phyloP scores from a whole-genome alignment of 2,329 filamentous ascomycete genomes.

The Pseudogymnoascus sp. region DNA sequence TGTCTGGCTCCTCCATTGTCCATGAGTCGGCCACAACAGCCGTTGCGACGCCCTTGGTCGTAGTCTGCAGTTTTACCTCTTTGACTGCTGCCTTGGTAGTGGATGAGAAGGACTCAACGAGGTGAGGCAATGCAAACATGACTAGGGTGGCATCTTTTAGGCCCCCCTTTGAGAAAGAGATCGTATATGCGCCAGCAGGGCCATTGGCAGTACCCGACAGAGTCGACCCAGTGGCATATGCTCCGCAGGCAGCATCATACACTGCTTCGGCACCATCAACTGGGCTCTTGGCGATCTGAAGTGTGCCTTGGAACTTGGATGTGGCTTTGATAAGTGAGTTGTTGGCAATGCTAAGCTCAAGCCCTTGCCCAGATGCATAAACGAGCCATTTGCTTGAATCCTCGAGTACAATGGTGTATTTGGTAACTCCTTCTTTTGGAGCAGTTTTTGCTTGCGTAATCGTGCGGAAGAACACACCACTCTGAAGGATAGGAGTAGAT shows the following conservation, averaged over 20 bases:
- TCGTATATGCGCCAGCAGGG: slow-evolving; percentile 60
- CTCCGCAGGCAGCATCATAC: slow-evolving; percentile 69
- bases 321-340: slow-evolving; percentile 59
- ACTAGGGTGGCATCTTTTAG: slow-evolving; percentile 53
- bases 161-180: slow-evolving; percentile 68
- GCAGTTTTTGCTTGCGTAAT: slow-evolving; percentile 52
- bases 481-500: slow-evolving; percentile 65
- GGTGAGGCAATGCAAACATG: slow-evolving; percentile 87
- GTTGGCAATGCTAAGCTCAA: slow-evolving; percentile 62
- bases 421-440: slow-evolving; percentile 59
- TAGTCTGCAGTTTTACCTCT: slow-evolving; percentile 61
- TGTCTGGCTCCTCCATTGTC: slow-evolving; percentile 67
- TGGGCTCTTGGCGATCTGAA: slow-evolving; percentile 79
- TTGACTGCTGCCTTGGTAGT: slow-evolving; percentile 43
- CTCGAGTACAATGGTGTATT: slow-evolving; percentile 67
- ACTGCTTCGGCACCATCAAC: slow-evolving; percentile 52
- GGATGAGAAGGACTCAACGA: slow-evolving; percentile 65
- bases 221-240: slow-evolving; percentile 59
- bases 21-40: slow-evolving; percentile 66
- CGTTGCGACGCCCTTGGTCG: slow-evolving; percentile 76
- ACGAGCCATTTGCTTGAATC: slow-evolving; percentile 73
- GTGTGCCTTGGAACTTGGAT: slow-evolving; percentile 63
- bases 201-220: slow-evolving; percentile 58
- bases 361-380: slow-evolving; percentile 60
- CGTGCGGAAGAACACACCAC: slow-evolving; percentile 64